Base-by-base conservation (phyloP, 352 stramenopile species). In the Pythium apleroticum region DNA sequence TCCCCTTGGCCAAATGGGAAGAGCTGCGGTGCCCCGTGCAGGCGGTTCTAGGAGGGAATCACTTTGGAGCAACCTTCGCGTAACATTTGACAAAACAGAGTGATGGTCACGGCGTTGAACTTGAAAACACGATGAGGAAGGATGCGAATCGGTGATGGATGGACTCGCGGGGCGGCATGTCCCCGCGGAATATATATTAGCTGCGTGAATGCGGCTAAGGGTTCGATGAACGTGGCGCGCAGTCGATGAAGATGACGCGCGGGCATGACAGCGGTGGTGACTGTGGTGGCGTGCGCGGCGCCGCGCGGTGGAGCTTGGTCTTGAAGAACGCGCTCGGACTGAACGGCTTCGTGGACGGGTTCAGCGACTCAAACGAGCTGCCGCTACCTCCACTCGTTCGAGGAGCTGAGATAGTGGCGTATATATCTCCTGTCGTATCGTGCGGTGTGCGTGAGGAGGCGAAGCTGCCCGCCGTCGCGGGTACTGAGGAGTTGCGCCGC, bases 41-140 rank as follows among this genome's bases (percentile, higher is more conserved):
- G 31, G n/a, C 45, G 53, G n/a, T 54, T 17, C 30, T 22, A 27
- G 28, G 17, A 45, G 22, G 52, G 37, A 60, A 27, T 24, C 11
- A 71, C 54, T 1, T 80, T 76, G 65, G 50, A 19, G 59, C 64
- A 27, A 86, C 78, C 54, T 85, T 88, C 80, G 19, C 9, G 55
- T 52, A 31, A 88, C 77, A 39, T 77, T 27, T 8, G 1, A 19
- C 11, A 41, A 12, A 12, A 41, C n/a, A 41, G 35, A 41, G 35
- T 41, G 35, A 41, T 41, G 35, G 35, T 41, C 11, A 41, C 12
- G 35, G 35, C 14, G 15, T 41, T 41, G 35, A 41, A 41, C 35
- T 17, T 19, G 11, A 17, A 41, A 41, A 41, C 10, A 6, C 15
- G 20, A 43, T 52, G 41, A 1, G n/a, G 57, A 37, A n/a, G 20